phyloP scores from a whole-genome alignment of 2,329 filamentous ascomycete species.

The Fusarium sp. region DNA sequence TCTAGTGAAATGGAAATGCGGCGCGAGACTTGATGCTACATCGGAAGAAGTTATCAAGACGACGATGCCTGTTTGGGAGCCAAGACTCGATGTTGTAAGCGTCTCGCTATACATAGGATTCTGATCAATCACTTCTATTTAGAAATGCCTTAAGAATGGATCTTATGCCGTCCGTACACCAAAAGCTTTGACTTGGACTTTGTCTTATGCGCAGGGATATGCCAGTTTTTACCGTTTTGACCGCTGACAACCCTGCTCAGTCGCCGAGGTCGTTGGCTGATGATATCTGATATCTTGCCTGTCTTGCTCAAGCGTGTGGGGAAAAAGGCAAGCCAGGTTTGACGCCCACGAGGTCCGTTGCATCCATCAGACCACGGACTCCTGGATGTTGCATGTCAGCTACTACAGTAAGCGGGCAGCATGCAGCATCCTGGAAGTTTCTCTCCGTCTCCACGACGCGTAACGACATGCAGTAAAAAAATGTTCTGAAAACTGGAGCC shows the following conservation, averaged over 20 bases:
- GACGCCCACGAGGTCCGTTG: conserved; percentile 4
- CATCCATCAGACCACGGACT: conserved; percentile 5
- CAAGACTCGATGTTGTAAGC: not conserved
- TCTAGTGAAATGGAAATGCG: not conserved
- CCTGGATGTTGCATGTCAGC: conserved; percentile 1
- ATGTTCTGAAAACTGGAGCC: conserved; percentile 17
- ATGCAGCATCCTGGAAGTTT: not conserved
- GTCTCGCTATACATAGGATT: not conserved
- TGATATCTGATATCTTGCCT: not conserved
- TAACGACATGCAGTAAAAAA: not conserved
- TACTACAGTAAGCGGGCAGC: not conserved
- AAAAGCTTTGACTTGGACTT: conserved; percentile 4
- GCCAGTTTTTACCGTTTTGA: conserved; percentile 9
- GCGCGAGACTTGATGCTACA: not conserved
- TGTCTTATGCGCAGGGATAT: not conserved
- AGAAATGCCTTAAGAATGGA: not conserved
- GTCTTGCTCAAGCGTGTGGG: not conserved
- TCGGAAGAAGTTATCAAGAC: not conserved
- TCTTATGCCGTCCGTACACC: not conserved
- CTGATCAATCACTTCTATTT: not conserved
- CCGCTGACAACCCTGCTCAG: not conserved
- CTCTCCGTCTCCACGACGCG: not conserved
- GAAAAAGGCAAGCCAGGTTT: not conserved
- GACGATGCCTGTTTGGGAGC: not conserved
- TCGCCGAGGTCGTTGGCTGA: not conserved